Conservation (phyloP, 176 grass and related monocot species). For the Avena insularis region DNA sequence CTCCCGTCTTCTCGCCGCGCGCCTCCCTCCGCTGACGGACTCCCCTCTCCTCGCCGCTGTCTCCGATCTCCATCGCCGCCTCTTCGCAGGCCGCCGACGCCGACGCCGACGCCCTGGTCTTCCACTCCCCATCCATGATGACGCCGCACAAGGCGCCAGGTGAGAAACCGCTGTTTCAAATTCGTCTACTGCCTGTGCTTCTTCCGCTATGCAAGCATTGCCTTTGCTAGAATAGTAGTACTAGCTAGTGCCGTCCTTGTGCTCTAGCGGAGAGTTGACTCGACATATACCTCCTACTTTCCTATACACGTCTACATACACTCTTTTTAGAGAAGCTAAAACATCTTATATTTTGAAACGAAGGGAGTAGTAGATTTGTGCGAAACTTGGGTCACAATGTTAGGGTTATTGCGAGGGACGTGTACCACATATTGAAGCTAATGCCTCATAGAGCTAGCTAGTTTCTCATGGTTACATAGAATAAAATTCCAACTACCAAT, state of each 20-base stretch:
- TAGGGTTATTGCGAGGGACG: no score
- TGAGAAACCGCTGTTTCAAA: conserved; percentile 20
- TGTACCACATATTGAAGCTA: no score
- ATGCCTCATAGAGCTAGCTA: no score
- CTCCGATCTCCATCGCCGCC: conserved; percentile 35
- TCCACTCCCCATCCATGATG: conserved; percentile 35
- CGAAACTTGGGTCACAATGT: not conserved
- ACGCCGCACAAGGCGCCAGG: not conserved
- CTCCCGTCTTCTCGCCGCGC: not conserved
- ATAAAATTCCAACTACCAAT: not conserved
- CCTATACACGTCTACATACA: no score
- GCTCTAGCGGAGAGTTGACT: no score
- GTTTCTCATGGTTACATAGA: no score
- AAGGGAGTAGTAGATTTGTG: not conserved
- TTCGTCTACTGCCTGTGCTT: not conserved
- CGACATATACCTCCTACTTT: no score
- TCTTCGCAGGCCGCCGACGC: conserved; percentile 12
- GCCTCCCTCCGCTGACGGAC: conserved; percentile 38
- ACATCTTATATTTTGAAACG: no score
- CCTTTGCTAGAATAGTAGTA: not conserved
- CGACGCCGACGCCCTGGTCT: conserved; percentile 27
- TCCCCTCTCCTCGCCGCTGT: conserved; percentile 28
- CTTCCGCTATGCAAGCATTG: not conserved
- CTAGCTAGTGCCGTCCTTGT: no score
- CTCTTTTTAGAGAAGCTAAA: no score